Base-by-base conservation (phyloP, 2,329 filamentous ascomycete species). In the Fusarium acutatum region DNA sequence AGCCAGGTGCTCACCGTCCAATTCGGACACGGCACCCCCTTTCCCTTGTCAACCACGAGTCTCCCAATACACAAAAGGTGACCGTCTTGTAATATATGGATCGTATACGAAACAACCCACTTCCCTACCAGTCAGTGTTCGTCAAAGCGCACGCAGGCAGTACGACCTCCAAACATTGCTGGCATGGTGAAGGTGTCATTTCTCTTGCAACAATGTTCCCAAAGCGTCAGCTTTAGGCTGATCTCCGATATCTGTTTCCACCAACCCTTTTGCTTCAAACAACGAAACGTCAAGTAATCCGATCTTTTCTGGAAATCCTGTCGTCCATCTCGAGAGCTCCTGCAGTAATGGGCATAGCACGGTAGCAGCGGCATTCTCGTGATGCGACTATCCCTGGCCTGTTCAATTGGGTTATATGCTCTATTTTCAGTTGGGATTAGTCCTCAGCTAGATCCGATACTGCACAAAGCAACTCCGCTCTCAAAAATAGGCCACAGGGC, bases 341-440 rank as follows among this genome's bases (percentile, higher is more conserved):
- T 67, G 63, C 35, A 50, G 67, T 44, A 38, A 34, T 26, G 65
- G 57, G 41, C 34, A 67, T 47, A 49, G 35, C 26, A 54, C 32
- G 32, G 35, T 37, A 68, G 32, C 35, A 67, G 35, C 37, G 32
- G 43, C 22, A n/a, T 46, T 57, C 30, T 44, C 22, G 32, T 38
- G 37, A 35, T 64, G 43, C 43, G 34, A 46, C 43, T 35, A 32
- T 50, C 40, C 57, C 56, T 34, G 24, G 37, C 32, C 20, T 50
- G 35, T 40, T 34, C 47, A 24, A 50, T 24, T 28, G 41, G 41
- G 34, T 17, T 30, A 49, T 22, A 68, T 28, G 35, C 20, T 38
- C 34, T 24, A 32, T 17, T 34, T 49, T 30, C 12, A 43, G 26
- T 60, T 17, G 20, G 47, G 30, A 67, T 40, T 28, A 38, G 44